Evolutionary conservation across 169 alveolate genomes (phyloP).

Genomic region (Cryptosporidium felis): DNA sequence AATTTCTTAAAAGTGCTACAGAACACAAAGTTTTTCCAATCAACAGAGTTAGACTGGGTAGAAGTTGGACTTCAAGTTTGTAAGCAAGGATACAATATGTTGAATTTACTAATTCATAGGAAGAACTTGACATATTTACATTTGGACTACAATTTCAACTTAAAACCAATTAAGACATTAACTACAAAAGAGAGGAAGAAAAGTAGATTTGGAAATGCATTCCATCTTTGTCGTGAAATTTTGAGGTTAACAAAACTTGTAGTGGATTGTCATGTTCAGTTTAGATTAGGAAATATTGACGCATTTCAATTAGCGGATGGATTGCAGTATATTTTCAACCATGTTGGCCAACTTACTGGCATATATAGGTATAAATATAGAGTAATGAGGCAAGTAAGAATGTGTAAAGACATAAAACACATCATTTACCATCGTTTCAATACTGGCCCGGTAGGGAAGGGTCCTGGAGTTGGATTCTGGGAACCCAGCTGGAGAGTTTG

Average conservation of each 20-base stretch:
- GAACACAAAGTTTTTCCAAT: slow-evolving; percentile 97
- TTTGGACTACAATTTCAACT: slow-evolving; percentile 98
- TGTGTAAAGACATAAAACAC: slow-evolving; percentile 99
- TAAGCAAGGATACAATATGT: slow-evolving; percentile 99
- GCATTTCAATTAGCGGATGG: slow-evolving; percentile 99
- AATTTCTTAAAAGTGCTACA: slow-evolving; percentile 93
- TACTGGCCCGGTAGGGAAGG: slow-evolving; percentile 99
- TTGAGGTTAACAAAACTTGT: slow-evolving; percentile 97
- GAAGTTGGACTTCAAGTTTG: slow-evolving; percentile 99
- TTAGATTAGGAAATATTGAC: slow-evolving; percentile 98
- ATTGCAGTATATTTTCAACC: slow-evolving; percentile 96
- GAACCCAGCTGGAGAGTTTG: slow-evolving; percentile 99
- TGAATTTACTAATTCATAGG: slow-evolving; percentile 97
- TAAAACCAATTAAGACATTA: slow-evolving; percentile 99
- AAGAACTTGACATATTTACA: slow-evolving; percentile 98
- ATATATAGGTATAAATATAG: slow-evolving; percentile 99
- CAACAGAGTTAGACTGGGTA: slow-evolving; percentile 99
- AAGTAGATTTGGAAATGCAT: slow-evolving; percentile 99
- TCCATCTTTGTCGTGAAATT: slow-evolving; percentile 99
- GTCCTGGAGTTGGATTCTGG: slow-evolving; percentile 99
- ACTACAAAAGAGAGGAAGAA: slow-evolving; percentile 99
- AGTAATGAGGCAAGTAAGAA: slow-evolving; percentile 98
- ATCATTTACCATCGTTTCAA: slow-evolving; percentile 98
- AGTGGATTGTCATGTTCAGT: slow-evolving; percentile 99
- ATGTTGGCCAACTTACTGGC: slow-evolving; percentile 99